Evolutionary conservation across 257 asterid species (phyloP).

Genomic region (Anisodus acutangulus): DNA sequence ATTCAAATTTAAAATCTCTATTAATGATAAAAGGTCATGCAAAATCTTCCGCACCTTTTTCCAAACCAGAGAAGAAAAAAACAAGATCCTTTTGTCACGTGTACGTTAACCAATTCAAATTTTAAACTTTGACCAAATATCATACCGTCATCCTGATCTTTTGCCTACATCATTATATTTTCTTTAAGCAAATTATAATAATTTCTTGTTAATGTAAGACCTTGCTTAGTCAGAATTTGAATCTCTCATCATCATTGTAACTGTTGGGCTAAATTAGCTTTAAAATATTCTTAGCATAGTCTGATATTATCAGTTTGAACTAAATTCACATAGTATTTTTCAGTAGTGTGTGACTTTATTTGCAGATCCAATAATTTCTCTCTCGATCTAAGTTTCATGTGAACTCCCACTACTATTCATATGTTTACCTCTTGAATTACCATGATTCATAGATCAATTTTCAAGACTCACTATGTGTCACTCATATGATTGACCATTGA

Average conservation of each 20-base stretch:
- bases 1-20: accelerated
- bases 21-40: neutral
- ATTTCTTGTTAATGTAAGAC: neutral
- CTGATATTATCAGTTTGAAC: no score
- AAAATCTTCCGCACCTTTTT: neutral
- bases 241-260: no score
- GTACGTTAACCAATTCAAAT: neutral
- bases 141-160: neutral
- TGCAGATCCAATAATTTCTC: neutral
- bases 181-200: neutral
- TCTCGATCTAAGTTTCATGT: neutral
- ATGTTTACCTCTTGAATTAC: neutral
- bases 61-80: neutral
- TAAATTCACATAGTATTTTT: no score
- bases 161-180: neutral
- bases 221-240: no score
- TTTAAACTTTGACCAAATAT: neutral
- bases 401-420: neutral
- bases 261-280: no score
- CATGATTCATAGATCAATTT: neutral
- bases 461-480: neutral
- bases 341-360: no score
- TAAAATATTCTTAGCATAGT: no score
- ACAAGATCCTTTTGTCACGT: neutral
- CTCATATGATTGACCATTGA: neutral